A percentile compares a stretch with the other conserved stretches of the same genome.
Conservation (phyloP, 768 basidiomycete genomes). For the Tricholoma furcatifolium region DNA sequence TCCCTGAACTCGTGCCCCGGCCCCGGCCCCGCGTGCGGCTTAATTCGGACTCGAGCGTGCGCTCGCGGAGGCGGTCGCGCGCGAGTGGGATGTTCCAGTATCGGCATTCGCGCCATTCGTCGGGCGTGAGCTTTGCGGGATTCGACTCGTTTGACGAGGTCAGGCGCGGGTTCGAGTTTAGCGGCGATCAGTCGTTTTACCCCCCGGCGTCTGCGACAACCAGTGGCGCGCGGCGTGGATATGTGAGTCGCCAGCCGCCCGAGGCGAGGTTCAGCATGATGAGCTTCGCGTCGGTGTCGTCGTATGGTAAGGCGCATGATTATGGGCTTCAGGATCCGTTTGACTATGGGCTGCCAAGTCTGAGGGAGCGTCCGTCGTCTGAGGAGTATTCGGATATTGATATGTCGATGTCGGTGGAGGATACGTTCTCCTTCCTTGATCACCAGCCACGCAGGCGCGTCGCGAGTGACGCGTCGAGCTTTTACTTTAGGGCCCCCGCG, state of each 20-base stretch:
- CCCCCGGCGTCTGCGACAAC: constrained; percentile 46
- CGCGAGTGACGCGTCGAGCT: constrained; percentile 76
- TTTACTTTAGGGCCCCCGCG: constrained; percentile 59
- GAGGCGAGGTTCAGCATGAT: constrained; percentile 70
- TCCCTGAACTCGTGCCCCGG: neutral
- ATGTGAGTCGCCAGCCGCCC: constrained; percentile 37
- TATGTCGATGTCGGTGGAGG: constrained; percentile 59
- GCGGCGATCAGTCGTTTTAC: constrained; percentile 61
- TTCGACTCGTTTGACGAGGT: constrained; percentile 78
- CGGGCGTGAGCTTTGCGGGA: constrained; percentile 66
- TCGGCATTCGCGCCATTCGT: constrained; percentile 42
- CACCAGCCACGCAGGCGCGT: constrained; percentile 47
- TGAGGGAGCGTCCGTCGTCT: constrained; percentile 53
- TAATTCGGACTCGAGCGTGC: constrained; percentile 43
- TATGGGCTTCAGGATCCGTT: constrained; percentile 70
- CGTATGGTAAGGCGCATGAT: constrained; percentile 68
- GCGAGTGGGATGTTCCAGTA: constrained; percentile 16
- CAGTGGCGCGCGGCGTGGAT: too few relatives aligned
- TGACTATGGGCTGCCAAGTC: constrained; percentile 60
- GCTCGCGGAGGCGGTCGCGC: constrained; percentile 25
- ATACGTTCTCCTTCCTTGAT: constrained; percentile 67
- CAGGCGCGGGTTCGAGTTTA: constrained; percentile 77
- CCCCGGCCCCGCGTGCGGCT: constrained; percentile 29
- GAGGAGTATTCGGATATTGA: constrained; percentile 45
- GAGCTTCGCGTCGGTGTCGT: constrained; percentile 80